Conservation (phyloP, 169 alveolate species). For the Cryptosporidium sp. region DNA sequence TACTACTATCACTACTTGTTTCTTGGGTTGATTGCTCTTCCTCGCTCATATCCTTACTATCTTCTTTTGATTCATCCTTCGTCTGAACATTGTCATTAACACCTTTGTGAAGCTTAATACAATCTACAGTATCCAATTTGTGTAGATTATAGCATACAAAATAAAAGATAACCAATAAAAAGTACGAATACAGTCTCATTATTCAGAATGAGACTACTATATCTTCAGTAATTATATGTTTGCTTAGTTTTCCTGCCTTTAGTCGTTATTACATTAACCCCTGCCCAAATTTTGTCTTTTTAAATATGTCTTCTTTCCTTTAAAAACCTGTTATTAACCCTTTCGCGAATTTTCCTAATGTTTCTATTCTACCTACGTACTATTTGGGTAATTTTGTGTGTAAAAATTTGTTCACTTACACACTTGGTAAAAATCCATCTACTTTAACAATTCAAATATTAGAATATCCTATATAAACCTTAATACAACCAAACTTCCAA, state of each 20-base stretch:
- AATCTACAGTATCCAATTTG: not conserved
- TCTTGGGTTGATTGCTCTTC: not conserved
- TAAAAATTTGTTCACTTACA: not conserved
- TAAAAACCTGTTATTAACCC: not conserved
- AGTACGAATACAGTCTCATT: slow-evolving; percentile 9
- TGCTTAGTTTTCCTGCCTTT: not conserved
- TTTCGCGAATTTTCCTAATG: not conserved
- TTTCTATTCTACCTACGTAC: slow-evolving; percentile 14
- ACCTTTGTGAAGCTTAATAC: not conserved
- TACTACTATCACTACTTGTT: not conserved
- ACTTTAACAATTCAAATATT: not conserved
- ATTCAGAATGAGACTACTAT: not conserved
- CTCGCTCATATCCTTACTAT: not conserved
- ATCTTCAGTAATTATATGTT: not conserved
- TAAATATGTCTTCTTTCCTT: not conserved
- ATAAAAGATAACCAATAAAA: slow-evolving; percentile 2
- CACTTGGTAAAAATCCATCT: not conserved
- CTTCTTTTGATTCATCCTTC: not conserved
- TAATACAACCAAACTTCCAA: not conserved
- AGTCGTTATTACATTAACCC: not conserved
- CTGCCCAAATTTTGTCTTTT: not conserved
- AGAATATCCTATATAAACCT: not conserved
- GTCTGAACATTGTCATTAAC: not conserved
- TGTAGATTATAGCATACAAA: not conserved
- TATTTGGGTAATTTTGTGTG: slow-evolving; percentile 34